phyloP scores from a whole-genome alignment of 2,329 filamentous ascomycete species.

The Penicillium sp. region DNA sequence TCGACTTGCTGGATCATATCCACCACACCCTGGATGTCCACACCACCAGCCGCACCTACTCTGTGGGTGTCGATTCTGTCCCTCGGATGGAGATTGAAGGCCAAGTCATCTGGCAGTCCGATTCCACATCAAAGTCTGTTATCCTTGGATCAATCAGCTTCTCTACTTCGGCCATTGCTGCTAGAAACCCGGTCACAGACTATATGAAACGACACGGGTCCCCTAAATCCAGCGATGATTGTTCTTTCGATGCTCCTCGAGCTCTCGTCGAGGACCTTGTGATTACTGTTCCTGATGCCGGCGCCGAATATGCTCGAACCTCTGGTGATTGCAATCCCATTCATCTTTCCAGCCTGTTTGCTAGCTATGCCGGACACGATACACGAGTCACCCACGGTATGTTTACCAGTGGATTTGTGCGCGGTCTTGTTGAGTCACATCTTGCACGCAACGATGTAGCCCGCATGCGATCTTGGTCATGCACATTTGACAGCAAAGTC shows the following conservation, averaged over 20 bases:
- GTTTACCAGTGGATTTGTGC: slow-evolving; percentile 93
- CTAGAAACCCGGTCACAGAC: neutral
- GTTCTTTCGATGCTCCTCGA: slow-evolving; percentile 67
- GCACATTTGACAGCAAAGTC: slow-evolving; percentile 91
- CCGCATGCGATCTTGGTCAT: slow-evolving; percentile 91
- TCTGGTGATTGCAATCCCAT: slow-evolving; percentile 98
- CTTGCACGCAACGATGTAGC: slow-evolving; percentile 94
- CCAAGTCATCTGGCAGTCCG: neutral
- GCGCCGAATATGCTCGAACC: slow-evolving; percentile 92
- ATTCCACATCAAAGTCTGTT: neutral
- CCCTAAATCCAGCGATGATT: slow-evolving; percentile 26
- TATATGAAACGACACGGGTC: neutral
- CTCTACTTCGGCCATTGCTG: neutral
- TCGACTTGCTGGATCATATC: neutral
- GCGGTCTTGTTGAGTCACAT: slow-evolving; percentile 84
- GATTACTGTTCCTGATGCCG: slow-evolving; percentile 77
- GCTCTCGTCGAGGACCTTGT: neutral
- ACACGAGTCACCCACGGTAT: slow-evolving; percentile 97
- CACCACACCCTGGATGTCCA: neutral
- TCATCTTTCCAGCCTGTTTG: slow-evolving; percentile 92
- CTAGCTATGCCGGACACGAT: slow-evolving; percentile 88
- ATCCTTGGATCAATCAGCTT: neutral
- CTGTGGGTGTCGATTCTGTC: slow-evolving; percentile 44
- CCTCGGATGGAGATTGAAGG: neutral
- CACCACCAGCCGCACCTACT: slow-evolving; percentile 53